These are phyloP conservation scores for Vitis hybrid DNA, from an alignment of 177 flowering plant species.

Conservation along the genomic window DNA sequence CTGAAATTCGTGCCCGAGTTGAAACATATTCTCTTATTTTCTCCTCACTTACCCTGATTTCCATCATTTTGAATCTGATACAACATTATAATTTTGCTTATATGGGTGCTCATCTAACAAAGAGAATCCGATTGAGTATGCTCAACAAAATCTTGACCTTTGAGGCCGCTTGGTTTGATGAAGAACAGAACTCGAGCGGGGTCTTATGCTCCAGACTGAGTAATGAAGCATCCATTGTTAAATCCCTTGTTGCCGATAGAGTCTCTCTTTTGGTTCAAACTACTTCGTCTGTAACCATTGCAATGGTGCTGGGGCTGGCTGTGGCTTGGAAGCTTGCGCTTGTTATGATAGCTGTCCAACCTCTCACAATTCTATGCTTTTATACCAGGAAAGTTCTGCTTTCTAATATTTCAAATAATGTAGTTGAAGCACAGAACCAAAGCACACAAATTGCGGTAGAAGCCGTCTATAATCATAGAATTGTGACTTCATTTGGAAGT, in stretches of 20 bases:
- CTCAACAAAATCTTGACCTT: constrained; percentile 77
- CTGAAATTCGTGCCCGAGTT: constrained; percentile 58
- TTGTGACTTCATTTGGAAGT: constrained; percentile 81
- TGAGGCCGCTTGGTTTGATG: constrained; percentile 93
- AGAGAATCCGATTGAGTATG: constrained; percentile 67
- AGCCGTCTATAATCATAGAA: constrained; percentile 78
- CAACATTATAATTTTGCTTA: constrained; percentile 85
- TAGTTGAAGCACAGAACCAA: constrained; percentile 65
- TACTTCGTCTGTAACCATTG: constrained; percentile 61
- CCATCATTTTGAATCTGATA: constrained; percentile 51
- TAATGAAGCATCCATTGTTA: constrained; percentile 78
- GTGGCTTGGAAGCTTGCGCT: constrained; percentile 92
- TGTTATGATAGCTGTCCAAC: constrained; percentile 91
- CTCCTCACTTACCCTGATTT: constrained; percentile 49
- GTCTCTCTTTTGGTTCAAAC: constrained; percentile 77
- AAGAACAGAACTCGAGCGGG: constrained; percentile 75
- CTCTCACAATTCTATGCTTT: constrained; percentile 80
- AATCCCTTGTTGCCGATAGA: constrained; percentile 80
- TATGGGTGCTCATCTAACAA: constrained; percentile 79
- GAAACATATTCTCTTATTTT: constrained; percentile 60
- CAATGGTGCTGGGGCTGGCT: constrained; percentile 73
- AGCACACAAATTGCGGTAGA: constrained; percentile 86
- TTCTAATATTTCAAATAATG: constrained; percentile 48
- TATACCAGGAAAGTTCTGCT: constrained; percentile 74
- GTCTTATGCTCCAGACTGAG: constrained; percentile 74